A percentile compares a stretch with the other conserved stretches of the same genome.
Conservation (phyloP, 192 early-diverging fungal genomes). For the Umbelopsis ramanniana region DNA sequence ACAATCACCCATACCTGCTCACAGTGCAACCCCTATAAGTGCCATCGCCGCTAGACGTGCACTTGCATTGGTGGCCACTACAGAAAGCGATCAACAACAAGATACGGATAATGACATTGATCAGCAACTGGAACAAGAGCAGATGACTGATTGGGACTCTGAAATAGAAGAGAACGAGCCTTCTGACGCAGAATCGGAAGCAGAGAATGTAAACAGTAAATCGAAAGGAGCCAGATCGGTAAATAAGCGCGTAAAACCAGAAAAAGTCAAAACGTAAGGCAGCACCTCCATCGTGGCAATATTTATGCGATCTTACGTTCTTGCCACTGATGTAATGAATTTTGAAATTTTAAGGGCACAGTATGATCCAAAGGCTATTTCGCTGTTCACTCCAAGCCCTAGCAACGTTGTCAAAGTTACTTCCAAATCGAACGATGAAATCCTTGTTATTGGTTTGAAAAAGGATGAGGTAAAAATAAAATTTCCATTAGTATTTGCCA, state of each 20-base stretch:
- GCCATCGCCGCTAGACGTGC: constrained; percentile 22
- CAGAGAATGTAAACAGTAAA: constrained; percentile 8
- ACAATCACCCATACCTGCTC: constrained; percentile 6
- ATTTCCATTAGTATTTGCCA: too few species aligned
- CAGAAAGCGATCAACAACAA: constrained; percentile 23
- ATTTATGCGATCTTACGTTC: neutral
- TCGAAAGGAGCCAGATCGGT: constrained; percentile 12
- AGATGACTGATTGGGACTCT: constrained; percentile 29
- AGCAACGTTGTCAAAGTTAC: constrained; percentile 33
- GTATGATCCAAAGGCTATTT: constrained; percentile 40
- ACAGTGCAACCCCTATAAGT: constrained; percentile 16
- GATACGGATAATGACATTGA: constrained; percentile 14
- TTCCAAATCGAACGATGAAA: constrained; percentile 17
- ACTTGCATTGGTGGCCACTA: constrained; percentile 7
- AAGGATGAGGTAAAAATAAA: constrained; percentile 42
- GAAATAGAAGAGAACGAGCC: constrained; percentile 5
- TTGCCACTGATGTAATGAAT: neutral
- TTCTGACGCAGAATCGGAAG: constrained; percentile 2
- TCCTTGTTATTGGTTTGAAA: constrained; percentile 48
- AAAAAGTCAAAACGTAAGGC: constrained; percentile 9
- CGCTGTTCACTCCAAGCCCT: constrained; percentile 38
- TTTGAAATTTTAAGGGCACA: constrained; percentile 1
- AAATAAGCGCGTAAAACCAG: neutral
- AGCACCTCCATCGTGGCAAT: neutral
- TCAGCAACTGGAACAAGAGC: constrained; percentile 13